Evolutionary conservation across 768 basidiomycete genomes (phyloP).

Genomic region (Phlebiopsis flavidoalba): DNA sequence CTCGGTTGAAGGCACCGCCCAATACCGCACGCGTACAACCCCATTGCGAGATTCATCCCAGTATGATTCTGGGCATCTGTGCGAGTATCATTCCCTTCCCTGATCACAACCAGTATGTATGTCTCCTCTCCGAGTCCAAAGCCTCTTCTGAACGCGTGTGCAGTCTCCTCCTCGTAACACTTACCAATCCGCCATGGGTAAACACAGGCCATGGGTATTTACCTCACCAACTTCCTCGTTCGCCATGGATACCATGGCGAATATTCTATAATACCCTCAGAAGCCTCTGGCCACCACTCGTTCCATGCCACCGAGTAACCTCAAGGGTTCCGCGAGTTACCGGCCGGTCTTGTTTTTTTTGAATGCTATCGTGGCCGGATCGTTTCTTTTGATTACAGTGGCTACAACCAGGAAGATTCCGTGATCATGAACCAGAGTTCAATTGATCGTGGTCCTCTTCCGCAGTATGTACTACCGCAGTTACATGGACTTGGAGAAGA

Average conservation of each 20-base stretch:
- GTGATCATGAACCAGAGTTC: constrained; percentile 99
- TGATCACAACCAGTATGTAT: constrained; percentile 96
- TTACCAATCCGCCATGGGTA: constrained; percentile 99
- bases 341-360: too few relatives aligned
- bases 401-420: constrained; percentile 99
- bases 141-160: neutral
- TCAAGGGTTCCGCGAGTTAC: constrained; percentile 97
- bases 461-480: constrained; percentile 97
- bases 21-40: constrained; percentile 94
- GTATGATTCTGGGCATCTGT: constrained; percentile 98
- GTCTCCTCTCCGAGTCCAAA: neutral
- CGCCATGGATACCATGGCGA: constrained; percentile 99
- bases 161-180: constrained; percentile 99
- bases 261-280: constrained; percentile 98
- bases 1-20: constrained; percentile 78
- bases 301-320: constrained; percentile 98
- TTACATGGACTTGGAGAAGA: constrained; percentile 98
- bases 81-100: constrained; percentile 99
- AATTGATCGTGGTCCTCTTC: constrained; percentile 96
- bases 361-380: constrained; percentile 97
- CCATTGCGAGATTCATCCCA: constrained; percentile 98
- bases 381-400: constrained; percentile 97
- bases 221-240: constrained; percentile 95
- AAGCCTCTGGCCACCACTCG: constrained; percentile 98
- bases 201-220: constrained; percentile 99